Percentiles rank a stretch among this genome's conserved stretches.
These are phyloP conservation scores for Fusarium circinatum DNA, from an alignment of 2,329 filamentous ascomycete species.

Conservation along the genomic window DNA sequence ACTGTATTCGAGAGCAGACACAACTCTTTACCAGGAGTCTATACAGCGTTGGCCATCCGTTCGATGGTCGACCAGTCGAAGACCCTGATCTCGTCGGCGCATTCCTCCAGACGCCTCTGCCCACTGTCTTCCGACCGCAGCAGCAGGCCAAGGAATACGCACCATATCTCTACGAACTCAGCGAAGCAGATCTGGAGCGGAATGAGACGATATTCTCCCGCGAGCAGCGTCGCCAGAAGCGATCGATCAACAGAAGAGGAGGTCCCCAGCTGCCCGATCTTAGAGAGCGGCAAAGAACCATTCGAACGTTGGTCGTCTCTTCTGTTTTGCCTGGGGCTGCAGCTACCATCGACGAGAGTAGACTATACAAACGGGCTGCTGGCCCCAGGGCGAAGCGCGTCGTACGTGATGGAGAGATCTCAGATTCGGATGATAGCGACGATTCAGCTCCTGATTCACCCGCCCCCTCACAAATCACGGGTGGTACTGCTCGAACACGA, in stretches of 20 bases:
- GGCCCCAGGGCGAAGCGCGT: constrained; percentile 68
- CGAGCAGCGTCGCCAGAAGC: constrained; percentile 93
- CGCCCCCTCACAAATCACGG: constrained; percentile 74
- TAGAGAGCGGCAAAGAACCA: constrained; percentile 92
- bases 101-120: constrained; percentile 86
- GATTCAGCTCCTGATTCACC: constrained; percentile 90
- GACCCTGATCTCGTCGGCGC: constrained; percentile 88
- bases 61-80: constrained; percentile 92
- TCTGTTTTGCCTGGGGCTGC: constrained; percentile 91
- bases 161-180: constrained; percentile 93
- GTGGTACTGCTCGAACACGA: constrained; percentile 85
- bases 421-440: constrained; percentile 92
- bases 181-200: constrained; percentile 86
- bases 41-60: constrained; percentile 92
- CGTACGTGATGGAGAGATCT: constrained; percentile 72
- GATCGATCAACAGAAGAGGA: constrained; percentile 91
- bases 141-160: constrained; percentile 94
- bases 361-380: constrained; percentile 82
- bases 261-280: constrained; percentile 95
- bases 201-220: constrained; percentile 93
- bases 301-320: constrained; percentile 91
- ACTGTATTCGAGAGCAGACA: constrained; percentile 95
- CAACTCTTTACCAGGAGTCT: constrained; percentile 94
- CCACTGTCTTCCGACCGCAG: constrained; percentile 86
- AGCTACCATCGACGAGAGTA: constrained; percentile 81